Evolutionary conservation across 169 alveolate species (phyloP).

Genomic region (Cystoisospora suis): DNA sequence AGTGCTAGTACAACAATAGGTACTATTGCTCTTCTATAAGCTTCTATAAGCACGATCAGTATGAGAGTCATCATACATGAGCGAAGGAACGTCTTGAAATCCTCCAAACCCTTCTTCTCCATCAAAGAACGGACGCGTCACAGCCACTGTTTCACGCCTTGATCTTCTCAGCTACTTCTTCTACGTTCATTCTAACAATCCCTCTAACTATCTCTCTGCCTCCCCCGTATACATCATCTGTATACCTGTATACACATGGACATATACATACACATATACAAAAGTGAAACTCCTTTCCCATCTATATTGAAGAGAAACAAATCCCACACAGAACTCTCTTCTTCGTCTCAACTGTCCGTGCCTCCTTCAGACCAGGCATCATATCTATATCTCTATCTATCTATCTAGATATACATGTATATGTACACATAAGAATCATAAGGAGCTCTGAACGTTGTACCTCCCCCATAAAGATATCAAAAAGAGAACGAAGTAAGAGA

Average conservation of each 20-base stretch:
- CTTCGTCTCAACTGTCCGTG: not conserved
- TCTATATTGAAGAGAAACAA: not conserved
- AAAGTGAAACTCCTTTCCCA: not conserved
- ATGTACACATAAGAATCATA: not conserved
- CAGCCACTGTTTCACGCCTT: too few species aligned
- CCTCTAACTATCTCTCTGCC: too few species aligned
- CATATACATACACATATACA: not conserved
- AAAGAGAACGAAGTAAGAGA: not conserved
- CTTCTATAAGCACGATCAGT: too few species aligned
- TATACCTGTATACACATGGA: not conserved
- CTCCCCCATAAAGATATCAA: not conserved
- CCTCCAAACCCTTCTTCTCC: too few species aligned
- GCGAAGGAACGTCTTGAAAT: too few species aligned
- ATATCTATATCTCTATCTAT: not conserved
- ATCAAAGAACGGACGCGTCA: too few species aligned
- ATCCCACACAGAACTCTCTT: not conserved
- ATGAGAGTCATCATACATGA: too few species aligned
- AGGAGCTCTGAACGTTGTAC: not conserved
- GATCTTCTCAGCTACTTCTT: too few species aligned
- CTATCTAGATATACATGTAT: not conserved
- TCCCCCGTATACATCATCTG: too few species aligned
- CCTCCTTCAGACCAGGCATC: not conserved
- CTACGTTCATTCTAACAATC: too few species aligned
- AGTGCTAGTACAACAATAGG: too few species aligned
- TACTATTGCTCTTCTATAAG: too few species aligned